These are phyloP conservation scores for Skeletonema marinoi DNA, from an alignment of 108 stramenopile genomes.

Conservation along the genomic window DNA sequence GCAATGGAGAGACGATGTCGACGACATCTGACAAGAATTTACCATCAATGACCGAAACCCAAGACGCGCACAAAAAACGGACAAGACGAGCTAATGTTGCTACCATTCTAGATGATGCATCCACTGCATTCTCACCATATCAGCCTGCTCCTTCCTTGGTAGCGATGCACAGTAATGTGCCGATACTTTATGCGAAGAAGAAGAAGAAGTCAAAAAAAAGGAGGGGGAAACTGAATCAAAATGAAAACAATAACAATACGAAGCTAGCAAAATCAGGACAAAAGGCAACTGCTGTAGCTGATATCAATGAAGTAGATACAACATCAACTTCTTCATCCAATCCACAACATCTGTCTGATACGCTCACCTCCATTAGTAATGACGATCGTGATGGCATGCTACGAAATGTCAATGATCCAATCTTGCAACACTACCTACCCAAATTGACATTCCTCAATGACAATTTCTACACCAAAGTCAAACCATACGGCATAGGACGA, in stretches of 20 bases:
- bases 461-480: conserved; percentile 24
- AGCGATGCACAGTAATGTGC: neutral
- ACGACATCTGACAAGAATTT: neutral
- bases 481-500: conserved; percentile 28
- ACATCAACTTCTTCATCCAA: neutral
- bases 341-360: neutral
- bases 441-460: conserved; percentile 19
- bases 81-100: neutral
- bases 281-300: neutral
- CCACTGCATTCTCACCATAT: conserved; percentile 23
- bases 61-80: neutral
- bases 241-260: neutral
- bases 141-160: neutral
- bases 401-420: conserved; percentile 7
- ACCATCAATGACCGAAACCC: neutral
- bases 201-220: conserved; percentile 4
- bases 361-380: neutral
- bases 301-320: neutral
- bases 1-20: neutral
- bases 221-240: neutral
- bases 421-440: conserved; percentile 26
- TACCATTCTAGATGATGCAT: conserved; percentile 18
- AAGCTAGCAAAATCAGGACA: neutral
- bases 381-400: neutral
- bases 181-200: neutral